Evolutionary conservation across 345 rosid species (phyloP).

Genomic region (Hypericum perforatum): DNA sequence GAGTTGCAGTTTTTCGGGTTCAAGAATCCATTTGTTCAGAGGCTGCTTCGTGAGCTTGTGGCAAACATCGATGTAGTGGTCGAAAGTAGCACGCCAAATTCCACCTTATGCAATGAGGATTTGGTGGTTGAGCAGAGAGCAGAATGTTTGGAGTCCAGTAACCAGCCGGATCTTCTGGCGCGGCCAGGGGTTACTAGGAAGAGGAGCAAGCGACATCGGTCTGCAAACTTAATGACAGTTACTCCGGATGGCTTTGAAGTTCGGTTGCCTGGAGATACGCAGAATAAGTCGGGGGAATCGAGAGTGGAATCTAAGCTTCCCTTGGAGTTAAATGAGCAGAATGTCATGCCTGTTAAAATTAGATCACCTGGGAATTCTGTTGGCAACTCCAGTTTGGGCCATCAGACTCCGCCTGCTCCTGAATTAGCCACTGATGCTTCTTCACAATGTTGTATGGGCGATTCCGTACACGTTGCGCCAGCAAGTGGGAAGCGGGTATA

Average conservation of each 20-base stretch:
- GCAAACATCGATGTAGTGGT: slow-evolving; percentile 45
- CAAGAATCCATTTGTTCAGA: slow-evolving; percentile 63
- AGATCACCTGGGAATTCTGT: slow-evolving; percentile 9
- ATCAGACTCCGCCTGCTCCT: slow-evolving; percentile 11
- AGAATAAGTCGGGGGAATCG: slow-evolving; percentile 12
- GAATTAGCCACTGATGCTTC: slow-evolving; percentile 17
- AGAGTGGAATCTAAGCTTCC: slow-evolving; percentile 12
- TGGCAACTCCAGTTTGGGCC: slow-evolving; percentile 7
- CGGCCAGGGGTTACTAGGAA: slow-evolving; percentile 37
- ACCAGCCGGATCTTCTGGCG: slow-evolving; percentile 31
- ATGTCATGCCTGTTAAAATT: slow-evolving; percentile 19
- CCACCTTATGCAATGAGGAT: slow-evolving; percentile 34
- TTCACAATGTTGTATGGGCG: slow-evolving; percentile 16
- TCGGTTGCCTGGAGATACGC: slow-evolving; percentile 18
- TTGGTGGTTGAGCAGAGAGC: slow-evolving; percentile 20
- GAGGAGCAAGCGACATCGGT: slow-evolving; percentile 41
- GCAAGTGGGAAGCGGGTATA: too few species aligned
- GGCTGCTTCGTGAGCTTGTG: slow-evolving; percentile 77
- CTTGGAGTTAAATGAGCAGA: slow-evolving; percentile 16
- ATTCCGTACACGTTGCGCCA: not conserved
- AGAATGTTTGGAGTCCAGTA: slow-evolving; percentile 13
- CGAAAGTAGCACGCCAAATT: slow-evolving; percentile 24
- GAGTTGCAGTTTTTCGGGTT: slow-evolving; percentile 80
- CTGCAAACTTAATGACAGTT: slow-evolving; percentile 14
- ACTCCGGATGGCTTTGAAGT: slow-evolving; percentile 28